phyloP scores from a whole-genome alignment of 164 flowering plant genomes.

The Kalanchoe fedtschenkoi region DNA sequence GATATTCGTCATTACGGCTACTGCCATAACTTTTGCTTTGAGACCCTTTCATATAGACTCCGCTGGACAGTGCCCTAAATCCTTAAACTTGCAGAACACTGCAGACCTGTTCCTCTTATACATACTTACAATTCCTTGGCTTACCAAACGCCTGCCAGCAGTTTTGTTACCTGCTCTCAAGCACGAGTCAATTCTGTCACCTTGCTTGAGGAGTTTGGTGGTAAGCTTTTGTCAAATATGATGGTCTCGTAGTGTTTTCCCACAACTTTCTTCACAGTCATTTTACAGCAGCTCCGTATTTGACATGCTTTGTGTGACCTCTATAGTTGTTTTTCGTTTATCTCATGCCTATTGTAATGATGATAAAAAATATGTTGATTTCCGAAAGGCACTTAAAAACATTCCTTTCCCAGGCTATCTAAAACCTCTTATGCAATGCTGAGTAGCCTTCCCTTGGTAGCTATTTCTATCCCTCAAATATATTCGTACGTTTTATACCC shows the following conservation, averaged over 20 bases:
- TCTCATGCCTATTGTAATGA: neutral
- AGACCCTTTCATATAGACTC: slow-evolving; percentile 57
- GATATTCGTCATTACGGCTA: slow-evolving; percentile 59
- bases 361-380: neutral
- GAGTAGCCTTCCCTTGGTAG: too few relatives aligned
- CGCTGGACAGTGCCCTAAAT: slow-evolving; percentile 15
- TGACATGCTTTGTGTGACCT: too few relatives aligned
- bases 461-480: neutral
- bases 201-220: slow-evolving; percentile 63
- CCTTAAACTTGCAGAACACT: slow-evolving; percentile 26
- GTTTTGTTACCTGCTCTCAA: slow-evolving; percentile 73
- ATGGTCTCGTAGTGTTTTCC: neutral
- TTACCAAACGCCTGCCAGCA: slow-evolving; percentile 61
- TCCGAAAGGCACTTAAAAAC: neutral
- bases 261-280: slow-evolving; percentile 2
- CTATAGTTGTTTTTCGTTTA: neutral
- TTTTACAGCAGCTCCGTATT: too few relatives aligned
- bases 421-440: neutral
- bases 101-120: slow-evolving; percentile 42
- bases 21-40: slow-evolving; percentile 73
- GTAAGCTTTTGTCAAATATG: slow-evolving; percentile 35
- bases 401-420: neutral
- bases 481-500: neutral
- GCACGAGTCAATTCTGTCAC: slow-evolving; percentile 56
- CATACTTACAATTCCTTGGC: slow-evolving; percentile 77